Base-by-base conservation (phyloP, 371 early-diverging fungal genomes). In the Mucor lusitanicus region DNA sequence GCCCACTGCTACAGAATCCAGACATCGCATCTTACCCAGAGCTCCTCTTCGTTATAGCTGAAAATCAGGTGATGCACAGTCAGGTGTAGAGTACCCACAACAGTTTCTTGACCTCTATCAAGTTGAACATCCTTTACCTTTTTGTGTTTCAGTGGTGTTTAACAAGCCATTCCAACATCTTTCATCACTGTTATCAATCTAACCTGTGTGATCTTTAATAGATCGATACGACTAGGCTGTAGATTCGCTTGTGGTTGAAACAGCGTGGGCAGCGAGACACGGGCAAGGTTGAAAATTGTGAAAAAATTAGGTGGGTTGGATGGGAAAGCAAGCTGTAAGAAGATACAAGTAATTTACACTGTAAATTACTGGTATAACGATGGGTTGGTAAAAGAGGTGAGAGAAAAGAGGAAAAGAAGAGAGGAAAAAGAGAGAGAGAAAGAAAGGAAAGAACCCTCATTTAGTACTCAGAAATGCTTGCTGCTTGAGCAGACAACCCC, bases 51-150 rank as follows among this genome's bases (percentile, higher is more conserved):
- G 25, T 80, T 72, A 59, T 87, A 84, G 44, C 71, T 78, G 76
- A 94, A 94, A 62, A 93, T 90, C 48, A 95, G 70, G 77, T 94
- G 93, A 76, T 94, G 92, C 3, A 90, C 81, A 23, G 90, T 89
- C 70, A 94, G 72, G 70, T 94, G 93, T 53, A 95, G 70, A 17
- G 91, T 92, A 25, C 94, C 94, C 11, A 72, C 75, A 63, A 76
- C 78, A 17, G 78, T 78, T 48, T 81, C 76, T 65, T 75, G 70
- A n/a, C 85, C 84, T 73, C 81, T 85, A 69, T 88, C 87, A 48
- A 90, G 77, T 67, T 82, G 81, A 23, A 90, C 91, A 64, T 85
- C 84, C 60, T 81, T 65, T 57, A 90, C 90, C 92, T 92, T 50
- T 21, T 48, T 53, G 13, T 23, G 2, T 54, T 15, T 37, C 28